These are phyloP conservation scores for Actinidia arguta DNA, from an alignment of 179 eudicot species.

Conservation along the genomic window DNA sequence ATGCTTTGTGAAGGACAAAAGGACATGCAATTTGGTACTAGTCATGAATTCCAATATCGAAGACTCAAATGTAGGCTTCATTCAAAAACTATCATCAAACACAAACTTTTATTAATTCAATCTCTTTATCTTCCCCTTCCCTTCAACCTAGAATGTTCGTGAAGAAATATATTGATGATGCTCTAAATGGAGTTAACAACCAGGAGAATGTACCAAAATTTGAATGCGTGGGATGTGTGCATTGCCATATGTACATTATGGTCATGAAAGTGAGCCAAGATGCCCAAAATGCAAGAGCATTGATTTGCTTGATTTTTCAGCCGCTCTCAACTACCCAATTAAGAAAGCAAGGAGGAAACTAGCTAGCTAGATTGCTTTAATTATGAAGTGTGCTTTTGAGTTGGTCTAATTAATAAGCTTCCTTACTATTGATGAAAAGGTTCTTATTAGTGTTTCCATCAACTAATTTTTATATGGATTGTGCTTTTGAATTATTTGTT, in stretches of 20 bases:
- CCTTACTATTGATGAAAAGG: too few relatives aligned
- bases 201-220: not conserved
- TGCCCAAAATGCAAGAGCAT: constrained; percentile 13
- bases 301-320: not conserved
- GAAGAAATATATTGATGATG: not conserved
- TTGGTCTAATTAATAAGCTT: too few relatives aligned
- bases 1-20: not conserved
- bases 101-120: not conserved
- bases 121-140: not conserved
- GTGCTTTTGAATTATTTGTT: too few relatives aligned
- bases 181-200: not conserved
- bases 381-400: not conserved
- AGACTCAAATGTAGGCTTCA: not conserved
- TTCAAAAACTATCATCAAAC: not conserved
- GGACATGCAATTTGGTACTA: not conserved
- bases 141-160: not conserved
- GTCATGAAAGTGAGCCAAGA: constrained; percentile 1
- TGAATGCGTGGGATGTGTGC: constrained; percentile 8
- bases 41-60: not conserved
- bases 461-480: too few relatives aligned
- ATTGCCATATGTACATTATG: constrained; percentile 11
- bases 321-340: too few relatives aligned
- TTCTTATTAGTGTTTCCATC: too few relatives aligned
- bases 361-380: not conserved
- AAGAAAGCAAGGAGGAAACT: constrained; percentile 16